Evolutionary conservation across 306 rosid species (phyloP).

Genomic region (Medicago truncatula): MtrunA17r5.0-ANR NC_053042.1:39226501-39227000

Average conservation of each 20-base stretch:
- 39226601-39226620: slow-evolving; percentile 36
- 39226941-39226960: neutral
- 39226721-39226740: slow-evolving; percentile 15
- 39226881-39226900: slow-evolving; percentile 31
- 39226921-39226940: slow-evolving; percentile 14
- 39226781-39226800: slow-evolving; percentile 15
- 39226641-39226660: neutral
- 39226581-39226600: slow-evolving; percentile 23
- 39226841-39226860: slow-evolving; percentile 5
- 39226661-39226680: slow-evolving; percentile 25
- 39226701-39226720: slow-evolving; percentile 18
- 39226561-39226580: slow-evolving; percentile 13
- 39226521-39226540: slow-evolving; percentile 3
- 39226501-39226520: slow-evolving; percentile 6
- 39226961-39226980: neutral
- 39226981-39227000: slow-evolving; percentile 26
- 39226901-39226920: slow-evolving; percentile 19
- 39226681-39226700: slow-evolving; percentile 22
- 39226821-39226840: slow-evolving; percentile 23
- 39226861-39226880: neutral
- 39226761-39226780: neutral
- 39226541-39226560: slow-evolving; percentile 23
- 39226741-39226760: slow-evolving; percentile 30
- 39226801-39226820: slow-evolving; percentile 27
- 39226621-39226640: slow-evolving; percentile 28